Evolutionary conservation across 129 eudicot species (phyloP).

Genomic region (Flaveria trinervia): DNA sequence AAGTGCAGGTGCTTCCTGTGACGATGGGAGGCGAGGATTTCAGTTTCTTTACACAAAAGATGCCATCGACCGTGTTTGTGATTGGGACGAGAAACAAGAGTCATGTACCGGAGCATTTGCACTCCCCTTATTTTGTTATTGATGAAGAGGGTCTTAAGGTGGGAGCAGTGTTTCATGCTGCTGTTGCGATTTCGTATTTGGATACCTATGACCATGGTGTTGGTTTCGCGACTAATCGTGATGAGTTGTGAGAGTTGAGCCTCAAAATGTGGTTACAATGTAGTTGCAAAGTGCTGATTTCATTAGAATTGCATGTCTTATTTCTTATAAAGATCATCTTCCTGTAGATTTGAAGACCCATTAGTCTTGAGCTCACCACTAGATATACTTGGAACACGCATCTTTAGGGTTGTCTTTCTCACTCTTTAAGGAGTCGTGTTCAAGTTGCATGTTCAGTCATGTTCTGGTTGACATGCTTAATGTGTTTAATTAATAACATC

Average conservation of each 20-base stretch:
- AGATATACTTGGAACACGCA: no score
- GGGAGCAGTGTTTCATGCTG: conserved; percentile 57
- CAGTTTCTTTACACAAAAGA: conserved; percentile 48
- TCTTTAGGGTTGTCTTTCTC: no score
- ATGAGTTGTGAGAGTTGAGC: conserved; percentile 23
- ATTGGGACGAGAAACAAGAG: conserved; percentile 47
- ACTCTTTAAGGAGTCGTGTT: no score
- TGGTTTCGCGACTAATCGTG: neutral
- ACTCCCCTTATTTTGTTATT: conserved; percentile 50
- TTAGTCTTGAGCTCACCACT: no score
- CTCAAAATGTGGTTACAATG: no score
- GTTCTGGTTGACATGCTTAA: no score
- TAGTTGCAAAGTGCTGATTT: no score
- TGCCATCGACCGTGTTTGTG: conserved; percentile 54
- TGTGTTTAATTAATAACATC: no score
- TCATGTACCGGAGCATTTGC: conserved; percentile 37
- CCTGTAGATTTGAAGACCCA: no score
- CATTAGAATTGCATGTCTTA: no score
- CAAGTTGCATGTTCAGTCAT: no score
- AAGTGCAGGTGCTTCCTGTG: conserved; percentile 34
- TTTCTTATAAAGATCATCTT: no score
- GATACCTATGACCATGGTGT: conserved; percentile 27
- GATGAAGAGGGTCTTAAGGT: conserved; percentile 53
- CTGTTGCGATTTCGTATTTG: conserved; percentile 55
- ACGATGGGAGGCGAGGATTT: conserved; percentile 64